Percentiles rank a stretch among this genome's conserved stretches.
Evolutionary conservation across 306 rosid genomes (phyloP).

Genomic region (Quercus cerris): DNA sequence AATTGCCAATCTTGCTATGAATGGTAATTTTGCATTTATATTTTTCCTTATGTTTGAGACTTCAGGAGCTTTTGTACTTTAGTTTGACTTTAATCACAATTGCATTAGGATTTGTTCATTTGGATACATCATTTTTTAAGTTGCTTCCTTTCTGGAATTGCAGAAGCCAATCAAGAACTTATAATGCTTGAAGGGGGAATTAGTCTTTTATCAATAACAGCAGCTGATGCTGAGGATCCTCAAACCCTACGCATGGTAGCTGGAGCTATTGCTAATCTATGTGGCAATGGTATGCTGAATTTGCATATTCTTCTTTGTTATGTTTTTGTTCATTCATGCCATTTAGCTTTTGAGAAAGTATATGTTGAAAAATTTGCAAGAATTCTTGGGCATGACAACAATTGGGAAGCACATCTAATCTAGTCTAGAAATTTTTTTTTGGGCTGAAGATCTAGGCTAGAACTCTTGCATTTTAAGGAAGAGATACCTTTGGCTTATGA

Average conservation of each 20-base stretch:
- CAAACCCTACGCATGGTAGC: constrained; percentile 99
- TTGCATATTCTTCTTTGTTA: not conserved
- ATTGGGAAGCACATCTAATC: not conserved
- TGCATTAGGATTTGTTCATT: constrained; percentile 1
- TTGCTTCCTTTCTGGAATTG: constrained; percentile 32
- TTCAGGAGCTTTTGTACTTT: constrained; percentile 15
- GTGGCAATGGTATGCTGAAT: constrained; percentile 82
- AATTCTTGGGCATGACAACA: constrained; percentile 5
- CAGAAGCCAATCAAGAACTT: constrained; percentile 97
- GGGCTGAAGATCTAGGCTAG: too few species aligned
- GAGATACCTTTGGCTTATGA: not conserved
- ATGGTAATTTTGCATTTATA: constrained; percentile 49
- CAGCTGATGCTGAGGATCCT: constrained; percentile 96
- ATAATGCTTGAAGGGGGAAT: constrained; percentile 95
- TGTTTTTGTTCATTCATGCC: not conserved
- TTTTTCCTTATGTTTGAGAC: constrained; percentile 8
- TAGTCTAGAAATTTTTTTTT: not conserved
- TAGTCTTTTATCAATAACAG: constrained; percentile 81
- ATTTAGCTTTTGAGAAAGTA: constrained; percentile 4
- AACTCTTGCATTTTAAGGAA: not conserved
- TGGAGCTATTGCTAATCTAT: constrained; percentile 93
- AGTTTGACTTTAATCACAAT: constrained; percentile 12
- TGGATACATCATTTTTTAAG: constrained; percentile 16
- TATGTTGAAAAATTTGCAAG: constrained; percentile 6
- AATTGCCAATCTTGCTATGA: constrained; percentile 98